phyloP scores from a whole-genome alignment of 2,329 filamentous ascomycete genomes.

The Tricladium varicosporioides region DNA sequence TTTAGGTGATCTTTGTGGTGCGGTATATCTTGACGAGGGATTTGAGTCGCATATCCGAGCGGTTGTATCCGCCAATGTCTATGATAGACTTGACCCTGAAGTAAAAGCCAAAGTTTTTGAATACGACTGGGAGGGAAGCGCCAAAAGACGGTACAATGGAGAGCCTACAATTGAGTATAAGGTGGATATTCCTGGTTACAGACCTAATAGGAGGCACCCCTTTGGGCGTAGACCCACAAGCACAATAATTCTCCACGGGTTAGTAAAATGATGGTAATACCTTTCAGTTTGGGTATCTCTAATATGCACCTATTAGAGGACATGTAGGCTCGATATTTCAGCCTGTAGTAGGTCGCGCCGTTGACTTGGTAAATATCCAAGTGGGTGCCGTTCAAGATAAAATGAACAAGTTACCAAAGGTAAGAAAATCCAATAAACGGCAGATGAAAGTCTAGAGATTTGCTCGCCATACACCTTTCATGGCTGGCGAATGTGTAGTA shows the following conservation, averaged over 20 bases:
- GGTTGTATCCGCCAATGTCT: not conserved
- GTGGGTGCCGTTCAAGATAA: no score
- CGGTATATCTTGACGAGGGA: slow-evolving; percentile 6
- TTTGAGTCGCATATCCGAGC: slow-evolving; percentile 5
- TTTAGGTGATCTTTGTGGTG: slow-evolving; percentile 10
- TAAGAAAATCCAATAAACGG: no score
- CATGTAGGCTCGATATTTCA: no score
- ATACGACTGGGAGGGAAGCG: slow-evolving; percentile 9
- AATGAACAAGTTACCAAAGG: no score
- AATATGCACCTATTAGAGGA: no score
- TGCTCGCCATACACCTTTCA: no score
- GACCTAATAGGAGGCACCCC: slow-evolving; percentile 4
- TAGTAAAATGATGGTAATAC: no score
- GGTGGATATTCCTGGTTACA: slow-evolving; percentile 10
- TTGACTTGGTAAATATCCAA: no score
- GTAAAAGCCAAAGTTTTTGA: slow-evolving; percentile 2
- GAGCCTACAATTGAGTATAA: slow-evolving; percentile 1
- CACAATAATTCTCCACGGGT: slow-evolving; percentile 40
- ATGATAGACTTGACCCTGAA: not conserved
- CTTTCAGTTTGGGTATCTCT: no score
- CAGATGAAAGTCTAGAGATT: no score
- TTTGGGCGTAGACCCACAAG: slow-evolving; percentile 33
- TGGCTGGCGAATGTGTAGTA: no score
- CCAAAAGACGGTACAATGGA: not conserved
- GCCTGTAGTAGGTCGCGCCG: no score